Percentiles rank a stretch among this genome's conserved stretches.
phyloP scores from a whole-genome alignment of 106 monocot species.

The Posidonia australis region DNA sequence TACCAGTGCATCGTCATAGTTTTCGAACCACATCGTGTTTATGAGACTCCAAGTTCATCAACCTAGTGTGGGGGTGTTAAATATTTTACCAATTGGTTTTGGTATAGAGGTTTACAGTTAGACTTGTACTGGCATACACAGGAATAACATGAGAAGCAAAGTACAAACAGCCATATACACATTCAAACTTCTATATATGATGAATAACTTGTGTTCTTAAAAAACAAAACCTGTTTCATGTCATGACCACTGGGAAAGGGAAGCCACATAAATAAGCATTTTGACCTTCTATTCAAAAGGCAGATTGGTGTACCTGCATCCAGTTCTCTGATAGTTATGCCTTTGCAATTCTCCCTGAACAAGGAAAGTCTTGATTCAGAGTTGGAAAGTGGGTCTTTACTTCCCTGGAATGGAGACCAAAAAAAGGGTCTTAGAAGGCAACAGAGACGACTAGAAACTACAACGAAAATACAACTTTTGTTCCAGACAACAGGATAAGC shows the following conservation, averaged over 20 bases:
- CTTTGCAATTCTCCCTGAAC: slow-evolving; percentile 56
- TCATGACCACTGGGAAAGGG: not conserved
- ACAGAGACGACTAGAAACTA: not conserved
- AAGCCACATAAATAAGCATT: not conserved
- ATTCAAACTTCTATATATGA: too few species aligned
- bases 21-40: too few species aligned
- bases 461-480: not conserved
- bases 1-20: too few species aligned
- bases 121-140: too few species aligned
- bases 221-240: not conserved
- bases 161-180: too few species aligned
- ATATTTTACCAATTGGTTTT: too few species aligned
- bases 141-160: too few species aligned
- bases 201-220: not conserved
- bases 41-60: too few species aligned
- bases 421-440: not conserved
- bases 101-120: too few species aligned
- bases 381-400: slow-evolving; percentile 66
- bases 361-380: slow-evolving; percentile 46
- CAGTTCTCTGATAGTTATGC: slow-evolving; percentile 52
- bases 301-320: slow-evolving; percentile 56
- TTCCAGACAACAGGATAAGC: not conserved
- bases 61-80: too few species aligned
- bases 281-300: not conserved
- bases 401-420: slow-evolving; percentile 39